These are phyloP conservation scores for Pisolithus albus DNA, from an alignment of 768 basidiomycete genomes.

Conservation along the genomic window DNA sequence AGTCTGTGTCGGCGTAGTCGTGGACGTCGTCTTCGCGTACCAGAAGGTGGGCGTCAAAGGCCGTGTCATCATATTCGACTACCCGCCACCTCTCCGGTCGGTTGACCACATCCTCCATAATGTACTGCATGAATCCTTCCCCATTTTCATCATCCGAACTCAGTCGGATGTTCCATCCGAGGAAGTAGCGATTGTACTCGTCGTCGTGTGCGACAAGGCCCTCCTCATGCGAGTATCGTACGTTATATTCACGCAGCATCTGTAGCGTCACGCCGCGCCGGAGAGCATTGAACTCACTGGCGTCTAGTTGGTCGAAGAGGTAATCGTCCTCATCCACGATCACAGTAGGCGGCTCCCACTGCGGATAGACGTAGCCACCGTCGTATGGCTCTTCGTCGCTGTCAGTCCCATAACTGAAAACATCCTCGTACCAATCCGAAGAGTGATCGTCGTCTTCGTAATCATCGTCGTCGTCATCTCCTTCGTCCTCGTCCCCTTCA, in stretches of 20 bases:
- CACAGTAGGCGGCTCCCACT: conserved; percentile 54
- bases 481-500: conserved; percentile 21
- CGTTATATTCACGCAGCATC: conserved; percentile 51
- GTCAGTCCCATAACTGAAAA: conserved; percentile 30
- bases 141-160: conserved; percentile 37
- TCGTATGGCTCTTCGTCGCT: conserved; percentile 32
- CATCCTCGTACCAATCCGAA: conserved; percentile 25
- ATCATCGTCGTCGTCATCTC: conserved; percentile 17
- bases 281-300: conserved; percentile 36
- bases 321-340: conserved; percentile 30
- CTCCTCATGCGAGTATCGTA: conserved; percentile 47
- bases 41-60: conserved; percentile 37
- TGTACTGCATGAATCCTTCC: conserved; percentile 34
- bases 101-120: conserved; percentile 34
- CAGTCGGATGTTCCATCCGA: conserved; percentile 65
- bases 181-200: conserved; percentile 41
- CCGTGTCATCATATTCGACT: conserved; percentile 31
- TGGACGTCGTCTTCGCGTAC: conserved; percentile 28
- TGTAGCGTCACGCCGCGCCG: conserved; percentile 53
- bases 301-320: conserved; percentile 29
- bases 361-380: conserved; percentile 38
- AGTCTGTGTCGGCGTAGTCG: conserved; percentile 33
- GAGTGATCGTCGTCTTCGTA: conserved; percentile 2
- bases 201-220: conserved; percentile 46
- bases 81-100: conserved; percentile 41